A percentile compares a stretch with the other conserved stretches of the same genome.
These are phyloP conservation scores for Cystoderma amianthinum DNA, from an alignment of 768 basidiomycete genomes.

Conservation along the genomic window DNA sequence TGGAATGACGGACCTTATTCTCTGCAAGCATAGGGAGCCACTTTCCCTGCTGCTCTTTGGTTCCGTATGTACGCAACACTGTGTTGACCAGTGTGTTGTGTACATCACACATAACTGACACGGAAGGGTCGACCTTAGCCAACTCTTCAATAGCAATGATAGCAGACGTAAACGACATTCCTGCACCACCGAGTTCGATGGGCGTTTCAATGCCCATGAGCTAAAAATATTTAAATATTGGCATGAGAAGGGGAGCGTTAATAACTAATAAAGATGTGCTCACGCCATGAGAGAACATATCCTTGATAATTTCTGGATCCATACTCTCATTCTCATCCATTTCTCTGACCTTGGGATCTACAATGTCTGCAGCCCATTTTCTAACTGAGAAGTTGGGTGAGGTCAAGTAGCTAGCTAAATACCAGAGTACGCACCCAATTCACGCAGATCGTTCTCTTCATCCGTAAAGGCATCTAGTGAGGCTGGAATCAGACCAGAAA, in stretches of 20 bases:
- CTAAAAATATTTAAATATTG: too few species aligned
- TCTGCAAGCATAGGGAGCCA: conserved; percentile 83
- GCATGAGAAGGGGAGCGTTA: too few species aligned
- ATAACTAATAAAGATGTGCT: conserved; percentile 16
- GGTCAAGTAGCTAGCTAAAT: too few species aligned
- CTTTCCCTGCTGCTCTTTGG: conserved; percentile 76
- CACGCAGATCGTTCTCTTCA: conserved; percentile 91
- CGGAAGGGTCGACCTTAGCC: conserved; percentile 91
- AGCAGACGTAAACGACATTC: conserved; percentile 88
- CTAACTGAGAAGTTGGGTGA: conserved; percentile 50
- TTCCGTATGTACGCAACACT: conserved; percentile 81
- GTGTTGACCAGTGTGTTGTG: conserved; percentile 99
- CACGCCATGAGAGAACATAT: conserved; percentile 93
- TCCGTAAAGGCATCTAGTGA: conserved; percentile 86
- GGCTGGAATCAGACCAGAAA: conserved; percentile 17
- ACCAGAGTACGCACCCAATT: conserved; percentile 63
- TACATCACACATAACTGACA: conserved; percentile 95
- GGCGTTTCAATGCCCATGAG: conserved; percentile 97
- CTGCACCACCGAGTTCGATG: conserved; percentile 78
- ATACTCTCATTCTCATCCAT: conserved; percentile 98
- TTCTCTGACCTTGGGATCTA: conserved; percentile 86
- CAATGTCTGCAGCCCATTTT: conserved; percentile 84
- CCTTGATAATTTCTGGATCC: conserved; percentile 83
- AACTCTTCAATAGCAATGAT: conserved; percentile 97
- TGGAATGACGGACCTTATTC: conserved; percentile 47